phyloP scores from a whole-genome alignment of 2,329 filamentous ascomycete genomes.

The Fusarium beomiforme region DNA sequence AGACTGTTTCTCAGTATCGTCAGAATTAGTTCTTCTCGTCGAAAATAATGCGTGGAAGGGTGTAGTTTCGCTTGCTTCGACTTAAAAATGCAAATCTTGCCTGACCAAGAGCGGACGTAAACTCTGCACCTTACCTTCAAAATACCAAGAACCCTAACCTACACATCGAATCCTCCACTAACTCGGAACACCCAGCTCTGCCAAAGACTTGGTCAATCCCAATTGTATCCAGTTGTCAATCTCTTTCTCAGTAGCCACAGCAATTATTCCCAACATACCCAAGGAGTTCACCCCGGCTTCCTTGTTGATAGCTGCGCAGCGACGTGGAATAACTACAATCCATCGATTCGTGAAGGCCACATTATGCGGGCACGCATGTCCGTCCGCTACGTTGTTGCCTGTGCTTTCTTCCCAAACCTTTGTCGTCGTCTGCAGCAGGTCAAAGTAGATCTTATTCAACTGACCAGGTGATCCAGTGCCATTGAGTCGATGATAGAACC shows the following conservation, averaged over 20 bases:
- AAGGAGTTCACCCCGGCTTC: not conserved
- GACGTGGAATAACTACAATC: not conserved
- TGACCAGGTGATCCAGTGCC: fast-evolving
- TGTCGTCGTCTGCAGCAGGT: not conserved
- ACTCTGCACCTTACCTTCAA: too few relatives aligned
- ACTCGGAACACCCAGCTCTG: not conserved
- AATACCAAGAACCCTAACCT: too few relatives aligned
- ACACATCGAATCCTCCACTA: too few relatives aligned
- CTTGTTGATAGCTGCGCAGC: not conserved
- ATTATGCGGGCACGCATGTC: not conserved
- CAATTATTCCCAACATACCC: not conserved
- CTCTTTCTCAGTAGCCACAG: constrained; percentile 2
- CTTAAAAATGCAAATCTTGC: too few relatives aligned
- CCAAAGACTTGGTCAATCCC: not conserved
- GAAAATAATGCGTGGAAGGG: too few relatives aligned
- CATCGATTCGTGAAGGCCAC: not conserved
- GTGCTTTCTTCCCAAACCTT: not conserved
- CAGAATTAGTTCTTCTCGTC: too few relatives aligned
- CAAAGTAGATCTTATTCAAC: not conserved
- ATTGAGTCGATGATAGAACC: not conserved
- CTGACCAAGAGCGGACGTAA: too few relatives aligned
- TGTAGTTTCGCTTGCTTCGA: too few relatives aligned
- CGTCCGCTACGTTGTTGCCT: not conserved
- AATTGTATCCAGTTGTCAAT: not conserved
- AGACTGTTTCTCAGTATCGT: too few relatives aligned